Base-by-base conservation (phyloP, 345 rosid genomes). In the Nephelium lappaceum region DNA sequence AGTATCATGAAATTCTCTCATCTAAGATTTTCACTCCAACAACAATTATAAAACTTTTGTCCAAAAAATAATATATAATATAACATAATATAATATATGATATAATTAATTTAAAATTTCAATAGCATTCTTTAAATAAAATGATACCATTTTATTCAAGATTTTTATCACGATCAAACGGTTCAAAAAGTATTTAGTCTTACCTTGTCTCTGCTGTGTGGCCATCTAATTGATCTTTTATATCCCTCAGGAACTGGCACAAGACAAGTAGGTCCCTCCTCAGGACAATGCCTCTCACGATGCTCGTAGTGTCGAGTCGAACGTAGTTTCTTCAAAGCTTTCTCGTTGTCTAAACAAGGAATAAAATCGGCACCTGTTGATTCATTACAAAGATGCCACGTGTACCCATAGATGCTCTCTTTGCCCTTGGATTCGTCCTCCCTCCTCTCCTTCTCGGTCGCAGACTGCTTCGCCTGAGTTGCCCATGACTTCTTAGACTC, bases 281-380 rank as follows among this genome's bases (percentile, higher is more conserved):
- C 93, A 8, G 99, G 98, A 67, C 99, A 96, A 84, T 96, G 99
- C 76, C 99, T 88, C 83, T 96, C 99, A 41, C 99, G 82, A 60
- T 96, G 99, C 84, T 94, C 88, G 47, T 88, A 96, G 64, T 96
- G 98, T 70, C 69, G 77, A 45, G 94, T 93, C 23, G 81, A 73
- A 2, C n/a, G 84, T 18, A 96, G 75, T 75, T 89, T 78, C 64
- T 1, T 87, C 39, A 96, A 23, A 8, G 97, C 97, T 85, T 87
- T 85, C 87, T 88, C 90, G 41, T 96, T 96, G 78, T 96, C 98
- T 87, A 96, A 79, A 79, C 99, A 96, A 19, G 99, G 99, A 69
- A 96, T 96, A 72, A 91, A 96, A 84, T 96, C 99, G 77, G 90
- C 27, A 65, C 97, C 97, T 3, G 95, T 84, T 3, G 97, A 94